A percentile compares a stretch with the other conserved stretches of the same genome.
Conservation (phyloP, 345 rosid species). For the Boechera retrofracta region DNA sequence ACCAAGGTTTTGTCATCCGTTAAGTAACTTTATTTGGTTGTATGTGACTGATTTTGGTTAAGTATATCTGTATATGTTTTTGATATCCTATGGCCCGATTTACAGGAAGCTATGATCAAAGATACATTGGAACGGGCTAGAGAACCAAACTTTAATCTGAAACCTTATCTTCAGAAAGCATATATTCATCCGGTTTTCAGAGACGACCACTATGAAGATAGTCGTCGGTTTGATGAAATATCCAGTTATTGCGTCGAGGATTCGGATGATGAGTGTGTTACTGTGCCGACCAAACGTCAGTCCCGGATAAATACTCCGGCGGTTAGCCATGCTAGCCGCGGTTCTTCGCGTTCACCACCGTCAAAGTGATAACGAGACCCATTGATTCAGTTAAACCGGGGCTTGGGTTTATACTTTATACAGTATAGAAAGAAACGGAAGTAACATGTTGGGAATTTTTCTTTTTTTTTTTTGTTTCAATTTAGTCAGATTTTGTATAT, state of each 20-base stretch:
- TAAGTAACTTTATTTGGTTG: not conserved
- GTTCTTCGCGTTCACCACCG: constrained; percentile 46
- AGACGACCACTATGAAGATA: constrained; percentile 48
- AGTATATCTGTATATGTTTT: not conserved
- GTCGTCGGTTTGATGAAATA: constrained; percentile 47
- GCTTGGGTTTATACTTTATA: constrained; percentile 2
- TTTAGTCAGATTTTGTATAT: constrained; percentile 17
- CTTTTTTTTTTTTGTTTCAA: not conserved
- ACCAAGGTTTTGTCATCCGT: not conserved
- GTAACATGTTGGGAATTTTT: not conserved
- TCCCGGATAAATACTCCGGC: constrained; percentile 57
- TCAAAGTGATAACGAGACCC: constrained; percentile 26
- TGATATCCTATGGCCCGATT: constrained; percentile 23
- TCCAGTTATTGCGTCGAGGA: constrained; percentile 32
- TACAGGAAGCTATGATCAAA: constrained; percentile 93
- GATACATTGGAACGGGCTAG: constrained; percentile 82
- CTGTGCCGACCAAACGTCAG: constrained; percentile 80
- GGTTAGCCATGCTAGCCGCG: constrained; percentile 51
- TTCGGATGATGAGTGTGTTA: constrained; percentile 57
- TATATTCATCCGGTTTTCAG: constrained; percentile 83
- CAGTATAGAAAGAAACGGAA: constrained; percentile 33
- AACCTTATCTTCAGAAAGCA: constrained; percentile 73
- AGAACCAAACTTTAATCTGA: constrained; percentile 76
- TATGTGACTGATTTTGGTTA: not conserved
- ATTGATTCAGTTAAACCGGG: constrained; percentile 14